phyloP scores from a whole-genome alignment of 2,329 filamentous ascomycete genomes.

The Penicillium sp. region DNA sequence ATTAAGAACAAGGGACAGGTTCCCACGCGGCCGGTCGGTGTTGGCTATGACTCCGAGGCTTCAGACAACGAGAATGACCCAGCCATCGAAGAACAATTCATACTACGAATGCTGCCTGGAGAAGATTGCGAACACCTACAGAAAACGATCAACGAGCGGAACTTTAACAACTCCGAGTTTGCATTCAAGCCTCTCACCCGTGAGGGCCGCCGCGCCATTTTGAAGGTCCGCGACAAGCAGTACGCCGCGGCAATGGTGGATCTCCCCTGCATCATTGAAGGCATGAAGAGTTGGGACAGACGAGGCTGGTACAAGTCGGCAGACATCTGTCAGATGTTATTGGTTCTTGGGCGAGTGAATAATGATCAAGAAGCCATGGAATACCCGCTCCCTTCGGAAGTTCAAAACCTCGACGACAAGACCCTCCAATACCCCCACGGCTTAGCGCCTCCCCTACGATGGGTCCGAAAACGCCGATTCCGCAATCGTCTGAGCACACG shows the following conservation, averaged over 20 bases:
- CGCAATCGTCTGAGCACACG: slow-evolving; percentile 79
- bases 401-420: slow-evolving; percentile 59
- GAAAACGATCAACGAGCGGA: slow-evolving; percentile 73
- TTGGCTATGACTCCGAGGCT: slow-evolving; percentile 95
- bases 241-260: slow-evolving; percentile 82
- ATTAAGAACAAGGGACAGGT: slow-evolving; percentile 69
- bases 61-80: slow-evolving; percentile 88
- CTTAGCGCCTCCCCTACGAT: slow-evolving; percentile 84
- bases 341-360: slow-evolving; percentile 70
- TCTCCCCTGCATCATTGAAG: slow-evolving; percentile 82
- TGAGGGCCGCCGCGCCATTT: slow-evolving; percentile 71
- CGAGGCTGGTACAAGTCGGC: slow-evolving; percentile 86
- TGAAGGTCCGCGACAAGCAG: slow-evolving; percentile 68
- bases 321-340: slow-evolving; percentile 85
- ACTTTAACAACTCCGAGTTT: slow-evolving; percentile 79
- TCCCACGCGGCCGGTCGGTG: slow-evolving; percentile 71
- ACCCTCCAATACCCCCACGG: slow-evolving; percentile 80
- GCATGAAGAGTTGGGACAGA: slow-evolving; percentile 91
- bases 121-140: slow-evolving; percentile 83
- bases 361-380: slow-evolving; percentile 67
- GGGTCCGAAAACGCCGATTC: slow-evolving; percentile 79
- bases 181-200: slow-evolving; percentile 72
- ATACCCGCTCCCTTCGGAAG: slow-evolving; percentile 70
- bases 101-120: slow-evolving; percentile 85
- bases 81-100: slow-evolving; percentile 83